Conservation (phyloP, 2,329 filamentous ascomycete species). For the Sclerotinia subarctica region DNA sequence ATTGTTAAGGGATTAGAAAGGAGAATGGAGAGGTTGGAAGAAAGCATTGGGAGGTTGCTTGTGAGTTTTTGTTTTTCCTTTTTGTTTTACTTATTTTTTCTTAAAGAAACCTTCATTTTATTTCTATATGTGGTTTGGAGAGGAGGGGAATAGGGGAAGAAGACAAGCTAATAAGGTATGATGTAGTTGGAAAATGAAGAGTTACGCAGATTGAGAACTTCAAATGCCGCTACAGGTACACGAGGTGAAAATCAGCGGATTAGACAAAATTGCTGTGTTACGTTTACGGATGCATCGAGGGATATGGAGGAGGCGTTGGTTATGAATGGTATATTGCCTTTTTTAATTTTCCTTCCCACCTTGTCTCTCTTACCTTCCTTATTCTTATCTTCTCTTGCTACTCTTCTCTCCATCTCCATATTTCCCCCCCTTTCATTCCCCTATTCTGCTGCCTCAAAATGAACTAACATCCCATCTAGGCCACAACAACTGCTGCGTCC, state of each 20-base stretch:
- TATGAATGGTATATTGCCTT: constrained; percentile 6
- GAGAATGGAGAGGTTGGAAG: constrained; percentile 34
- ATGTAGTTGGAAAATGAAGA: constrained; percentile 17
- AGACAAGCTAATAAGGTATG: not conserved
- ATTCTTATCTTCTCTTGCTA: not conserved
- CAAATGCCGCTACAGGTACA: not conserved
- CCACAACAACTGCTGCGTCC: constrained; percentile 31
- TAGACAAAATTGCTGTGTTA: constrained; percentile 32
- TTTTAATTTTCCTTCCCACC: not conserved
- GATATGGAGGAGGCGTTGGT: constrained; percentile 25
- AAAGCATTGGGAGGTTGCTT: constrained; percentile 32
- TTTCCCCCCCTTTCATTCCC: not conserved
- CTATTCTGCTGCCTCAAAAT: too few species aligned
- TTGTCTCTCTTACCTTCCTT: not conserved
- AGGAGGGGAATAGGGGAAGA: not conserved
- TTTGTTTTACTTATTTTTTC: too few species aligned
- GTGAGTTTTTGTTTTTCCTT: constrained; percentile 18
- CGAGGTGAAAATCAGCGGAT: not conserved
- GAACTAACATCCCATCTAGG: not conserved
- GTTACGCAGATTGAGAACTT: not conserved
- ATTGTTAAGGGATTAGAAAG: constrained; percentile 30
- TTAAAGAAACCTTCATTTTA: not conserved
- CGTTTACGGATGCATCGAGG: constrained; percentile 31
- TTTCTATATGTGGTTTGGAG: not conserved
- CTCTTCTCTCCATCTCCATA: too few species aligned